Percentiles rank a stretch among this genome's conserved stretches.
Conservation (phyloP, 192 early-diverging fungal species). For the Diversispora eburnea region DNA sequence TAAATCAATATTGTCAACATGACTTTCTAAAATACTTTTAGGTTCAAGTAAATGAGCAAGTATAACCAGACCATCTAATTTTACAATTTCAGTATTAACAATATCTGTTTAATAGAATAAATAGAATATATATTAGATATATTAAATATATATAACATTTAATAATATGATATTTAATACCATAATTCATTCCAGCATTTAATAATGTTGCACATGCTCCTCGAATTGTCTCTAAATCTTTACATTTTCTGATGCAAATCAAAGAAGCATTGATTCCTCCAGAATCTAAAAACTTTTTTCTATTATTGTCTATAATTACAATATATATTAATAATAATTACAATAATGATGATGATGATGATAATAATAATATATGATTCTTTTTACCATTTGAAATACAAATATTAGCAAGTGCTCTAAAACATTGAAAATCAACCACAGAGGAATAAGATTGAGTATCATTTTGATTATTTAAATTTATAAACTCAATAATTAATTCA, state of each 20-base stretch:
- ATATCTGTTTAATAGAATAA: neutral
- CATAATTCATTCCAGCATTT: slow-evolving; percentile 49
- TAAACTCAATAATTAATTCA: slow-evolving; percentile 35
- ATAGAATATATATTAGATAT: neutral
- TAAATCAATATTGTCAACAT: slow-evolving; percentile 1
- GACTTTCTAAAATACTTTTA: slow-evolving; percentile 9
- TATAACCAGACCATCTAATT: slow-evolving; percentile 19
- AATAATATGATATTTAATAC: slow-evolving; percentile 30
- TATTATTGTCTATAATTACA: slow-evolving; percentile 42
- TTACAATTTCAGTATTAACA: neutral
- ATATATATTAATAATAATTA: slow-evolving; percentile 3
- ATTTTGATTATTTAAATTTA: slow-evolving; percentile 28
- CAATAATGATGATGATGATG: neutral
- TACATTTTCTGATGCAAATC: slow-evolving; percentile 28
- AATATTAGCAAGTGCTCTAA: slow-evolving; percentile 51
- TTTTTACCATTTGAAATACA: slow-evolving; percentile 52
- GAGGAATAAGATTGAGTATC: slow-evolving; percentile 21
- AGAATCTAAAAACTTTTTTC: slow-evolving; percentile 38
- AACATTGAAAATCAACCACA: slow-evolving; percentile 41
- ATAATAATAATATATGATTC: neutral
- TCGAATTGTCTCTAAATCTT: slow-evolving; percentile 37
- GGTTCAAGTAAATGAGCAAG: slow-evolving; percentile 30
- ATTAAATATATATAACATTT: neutral
- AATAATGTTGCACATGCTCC: slow-evolving; percentile 47
- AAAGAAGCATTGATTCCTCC: slow-evolving; percentile 36